Conservation (phyloP, 2,329 filamentous ascomycete genomes). For the Colletotrichum sp. region DNA sequence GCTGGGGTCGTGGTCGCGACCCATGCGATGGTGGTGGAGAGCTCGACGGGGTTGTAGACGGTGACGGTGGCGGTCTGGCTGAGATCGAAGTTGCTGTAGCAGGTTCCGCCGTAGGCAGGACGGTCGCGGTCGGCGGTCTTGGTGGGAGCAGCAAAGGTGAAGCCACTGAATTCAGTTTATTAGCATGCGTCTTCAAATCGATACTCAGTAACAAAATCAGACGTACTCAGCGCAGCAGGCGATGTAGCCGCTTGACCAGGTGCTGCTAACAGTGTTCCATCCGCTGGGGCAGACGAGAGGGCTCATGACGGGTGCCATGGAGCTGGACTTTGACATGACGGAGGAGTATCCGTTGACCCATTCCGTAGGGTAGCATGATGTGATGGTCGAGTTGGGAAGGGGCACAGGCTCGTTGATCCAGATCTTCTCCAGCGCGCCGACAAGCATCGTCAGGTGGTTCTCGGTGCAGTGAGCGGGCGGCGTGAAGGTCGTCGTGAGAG, state of each 20-base stretch:
- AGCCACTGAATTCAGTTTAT: background rate
- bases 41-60: constrained; percentile 9
- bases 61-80: constrained; percentile 15
- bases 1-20: constrained; percentile 9
- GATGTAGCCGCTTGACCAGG: constrained; percentile 14
- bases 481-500: constrained; percentile 15
- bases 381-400: constrained; percentile 10
- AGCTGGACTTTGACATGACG: constrained; percentile 10
- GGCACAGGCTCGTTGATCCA: constrained; percentile 18
- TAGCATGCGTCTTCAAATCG: background rate
- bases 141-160: constrained; percentile 10
- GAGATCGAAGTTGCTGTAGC: constrained; percentile 16
- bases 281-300: constrained; percentile 10
- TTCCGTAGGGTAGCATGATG: constrained; percentile 12
- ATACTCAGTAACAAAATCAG: too few species aligned
- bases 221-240: constrained; percentile 15
- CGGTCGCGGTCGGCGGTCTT: background rate
- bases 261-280: constrained; percentile 15
- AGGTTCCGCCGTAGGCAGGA: constrained; percentile 16
- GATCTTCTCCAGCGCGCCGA: constrained; percentile 18
- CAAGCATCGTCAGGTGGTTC: constrained; percentile 17
- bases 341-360: constrained; percentile 12
- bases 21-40: constrained; percentile 15
- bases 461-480: constrained; percentile 9
- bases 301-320: constrained; percentile 14